Conservation (phyloP, 441 rosid species). For the Viola pubescens region DNA sequence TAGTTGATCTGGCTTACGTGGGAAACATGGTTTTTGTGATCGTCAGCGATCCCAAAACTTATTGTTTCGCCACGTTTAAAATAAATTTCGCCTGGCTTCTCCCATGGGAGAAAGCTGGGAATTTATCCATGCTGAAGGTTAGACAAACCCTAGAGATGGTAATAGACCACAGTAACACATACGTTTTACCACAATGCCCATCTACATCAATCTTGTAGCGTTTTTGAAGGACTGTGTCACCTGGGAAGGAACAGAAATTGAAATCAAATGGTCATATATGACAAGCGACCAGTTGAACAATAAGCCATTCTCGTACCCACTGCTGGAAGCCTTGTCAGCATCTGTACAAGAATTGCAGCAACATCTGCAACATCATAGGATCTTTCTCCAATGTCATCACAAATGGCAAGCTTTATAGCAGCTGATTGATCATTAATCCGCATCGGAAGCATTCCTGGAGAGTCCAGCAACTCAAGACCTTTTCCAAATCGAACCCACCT, state of each 20-base stretch:
- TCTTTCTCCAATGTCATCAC: constrained; percentile 96
- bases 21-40: no score
- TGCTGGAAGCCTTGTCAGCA: constrained; percentile 62
- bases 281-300: constrained; percentile 4
- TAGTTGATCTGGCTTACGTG: no score
- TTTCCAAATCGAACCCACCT: constrained; percentile 89
- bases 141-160: not conserved
- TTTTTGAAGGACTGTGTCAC: constrained; percentile 46
- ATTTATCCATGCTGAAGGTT: no score
- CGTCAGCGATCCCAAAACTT: no score
- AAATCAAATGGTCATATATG: not conserved
- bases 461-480: constrained; percentile 81
- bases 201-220: constrained; percentile 68
- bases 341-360: constrained; percentile 79
- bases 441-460: constrained; percentile 93
- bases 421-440: constrained; percentile 84
- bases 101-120: no score
- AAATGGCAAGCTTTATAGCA: constrained; percentile 92
- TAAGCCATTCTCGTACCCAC: constrained; percentile 37
- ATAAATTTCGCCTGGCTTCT: no score
- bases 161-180: constrained; percentile 17
- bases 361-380: constrained; percentile 76
- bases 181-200: constrained; percentile 53
- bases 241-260: constrained; percentile 28
- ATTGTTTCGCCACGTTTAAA: no score